Percentiles rank a stretch among this genome's conserved stretches.
These are phyloP conservation scores for Neurospora sp. DNA, from an alignment of 495 filamentous ascomycete genomes.

Conservation along the genomic window DNA sequence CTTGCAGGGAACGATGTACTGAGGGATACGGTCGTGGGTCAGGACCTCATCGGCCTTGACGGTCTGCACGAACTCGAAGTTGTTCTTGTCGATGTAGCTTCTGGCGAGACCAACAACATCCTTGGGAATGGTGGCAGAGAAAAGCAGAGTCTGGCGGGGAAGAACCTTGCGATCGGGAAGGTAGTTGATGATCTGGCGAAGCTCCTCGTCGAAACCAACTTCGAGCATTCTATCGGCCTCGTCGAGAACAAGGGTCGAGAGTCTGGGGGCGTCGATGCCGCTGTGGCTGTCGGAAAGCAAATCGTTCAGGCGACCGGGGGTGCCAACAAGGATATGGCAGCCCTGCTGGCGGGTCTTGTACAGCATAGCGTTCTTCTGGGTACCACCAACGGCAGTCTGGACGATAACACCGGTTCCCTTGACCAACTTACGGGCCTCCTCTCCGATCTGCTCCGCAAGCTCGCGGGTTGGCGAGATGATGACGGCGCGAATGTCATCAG, in stretches of 20 bases:
- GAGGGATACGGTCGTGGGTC: slow-evolving; percentile 76
- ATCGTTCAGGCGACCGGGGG: slow-evolving; percentile 82
- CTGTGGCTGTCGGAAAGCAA: slow-evolving; percentile 59
- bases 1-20: slow-evolving; percentile 53
- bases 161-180: slow-evolving; percentile 51
- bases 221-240: slow-evolving; percentile 92
- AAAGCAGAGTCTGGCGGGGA: slow-evolving; percentile 81
- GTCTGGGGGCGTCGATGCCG: slow-evolving; percentile 59
- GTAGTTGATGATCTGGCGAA: slow-evolving; percentile 54
- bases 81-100: slow-evolving; percentile 34
- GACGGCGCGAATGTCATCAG: slow-evolving; percentile 72
- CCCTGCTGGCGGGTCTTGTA: slow-evolving; percentile 54
- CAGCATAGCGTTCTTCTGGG: slow-evolving; percentile 57
- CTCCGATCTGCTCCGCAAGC: slow-evolving; percentile 87
- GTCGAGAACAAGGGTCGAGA: slow-evolving; percentile 79
- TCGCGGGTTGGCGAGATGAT: slow-evolving; percentile 93
- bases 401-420: slow-evolving; percentile 58
- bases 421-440: slow-evolving; percentile 66
- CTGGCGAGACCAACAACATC: slow-evolving; percentile 75
- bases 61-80: slow-evolving; percentile 77
- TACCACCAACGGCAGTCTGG: slow-evolving; percentile 85
- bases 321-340: slow-evolving; percentile 85
- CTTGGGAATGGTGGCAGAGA: slow-evolving; percentile 81
- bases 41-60: slow-evolving; percentile 68
- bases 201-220: slow-evolving; percentile 73